Conservation (phyloP, 148 eudicot genomes). For the Rhododendron ovatum region DNA sequence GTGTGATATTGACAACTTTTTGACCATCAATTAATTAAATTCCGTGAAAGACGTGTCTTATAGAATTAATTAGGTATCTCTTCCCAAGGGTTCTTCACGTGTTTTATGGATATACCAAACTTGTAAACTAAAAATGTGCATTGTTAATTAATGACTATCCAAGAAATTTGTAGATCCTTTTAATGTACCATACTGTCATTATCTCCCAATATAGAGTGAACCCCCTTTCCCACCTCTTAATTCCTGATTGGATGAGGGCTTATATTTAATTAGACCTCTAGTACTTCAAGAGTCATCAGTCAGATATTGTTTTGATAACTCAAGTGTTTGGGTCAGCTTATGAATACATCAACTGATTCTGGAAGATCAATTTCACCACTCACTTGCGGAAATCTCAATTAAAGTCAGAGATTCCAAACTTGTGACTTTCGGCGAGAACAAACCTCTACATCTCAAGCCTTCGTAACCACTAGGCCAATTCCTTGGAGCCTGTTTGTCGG, state of each 20-base stretch:
- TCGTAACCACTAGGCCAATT: no score
- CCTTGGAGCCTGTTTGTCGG: no score
- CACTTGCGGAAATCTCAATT: neutral
- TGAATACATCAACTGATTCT: no score
- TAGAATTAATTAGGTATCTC: neutral
- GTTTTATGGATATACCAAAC: neutral
- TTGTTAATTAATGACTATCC: neutral
- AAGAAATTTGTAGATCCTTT: neutral
- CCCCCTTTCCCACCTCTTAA: neutral
- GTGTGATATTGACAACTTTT: no score
- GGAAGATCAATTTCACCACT: no score
- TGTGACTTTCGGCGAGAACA: neutral
- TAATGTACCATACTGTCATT: neutral
- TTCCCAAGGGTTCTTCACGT: neutral
- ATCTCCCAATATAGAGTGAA: neutral
- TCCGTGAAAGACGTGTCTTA: neutral
- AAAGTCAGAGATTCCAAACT: no score
- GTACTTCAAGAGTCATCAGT: neutral
- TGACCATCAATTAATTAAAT: no score
- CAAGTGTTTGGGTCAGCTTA: neutral
- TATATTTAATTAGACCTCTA: neutral
- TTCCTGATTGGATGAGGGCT: neutral
- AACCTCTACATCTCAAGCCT: neutral
- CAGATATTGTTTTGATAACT: neutral
- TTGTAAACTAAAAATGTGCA: neutral